Evolutionary conservation across 148 eudicot genomes (phyloP), one percentile per base, ranked within the genome.

Genomic region (Camellia japonica): DNA sequence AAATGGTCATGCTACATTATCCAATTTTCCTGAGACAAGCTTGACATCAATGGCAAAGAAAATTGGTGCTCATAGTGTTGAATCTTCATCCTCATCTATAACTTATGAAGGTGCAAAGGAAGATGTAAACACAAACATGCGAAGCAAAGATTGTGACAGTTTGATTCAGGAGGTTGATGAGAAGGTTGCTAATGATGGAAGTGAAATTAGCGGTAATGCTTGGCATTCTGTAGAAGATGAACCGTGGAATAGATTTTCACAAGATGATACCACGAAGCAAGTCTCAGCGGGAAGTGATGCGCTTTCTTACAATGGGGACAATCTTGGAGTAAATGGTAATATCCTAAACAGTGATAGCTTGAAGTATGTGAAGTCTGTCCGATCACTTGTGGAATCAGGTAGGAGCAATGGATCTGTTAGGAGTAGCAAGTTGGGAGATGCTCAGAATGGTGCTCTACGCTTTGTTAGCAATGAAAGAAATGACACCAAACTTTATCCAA

Each of bases 341-440:
- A 55, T 54, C 42, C 12, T 55, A 55, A 59, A 52, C 41, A 71
- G 20, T 78, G 84, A 82, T 73, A 88, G 82, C 87, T 76, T 64
- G 74, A 83, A 83, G 84, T 88, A 78, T 82, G 87, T 84, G 62
- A 96, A 87, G 80, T 93, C 99, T 77, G 92, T 91, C 80, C 83
- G 93, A 68, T 92, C 92, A n/a, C 46, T 88, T 5, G 42, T 78
- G 15, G 97, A 93, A 42, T 84, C 90, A 72, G 77, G 82, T 78
- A 89, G 79, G 81, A 80, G 83, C 83, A 88, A 87, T 81, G 91
- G 94, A 64, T 80, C 82, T 16, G 11, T 80, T 3, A 85, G 81
- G 75, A 84, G 77, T 65, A 76, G 70, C 59, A 82, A 73, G 68
- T 46, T 51, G 6, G 78, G 59, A n/a, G 81, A 82, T 56, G 71